phyloP scores from a whole-genome alignment of 768 basidiomycete species.

The Collybia mongolica region DNA sequence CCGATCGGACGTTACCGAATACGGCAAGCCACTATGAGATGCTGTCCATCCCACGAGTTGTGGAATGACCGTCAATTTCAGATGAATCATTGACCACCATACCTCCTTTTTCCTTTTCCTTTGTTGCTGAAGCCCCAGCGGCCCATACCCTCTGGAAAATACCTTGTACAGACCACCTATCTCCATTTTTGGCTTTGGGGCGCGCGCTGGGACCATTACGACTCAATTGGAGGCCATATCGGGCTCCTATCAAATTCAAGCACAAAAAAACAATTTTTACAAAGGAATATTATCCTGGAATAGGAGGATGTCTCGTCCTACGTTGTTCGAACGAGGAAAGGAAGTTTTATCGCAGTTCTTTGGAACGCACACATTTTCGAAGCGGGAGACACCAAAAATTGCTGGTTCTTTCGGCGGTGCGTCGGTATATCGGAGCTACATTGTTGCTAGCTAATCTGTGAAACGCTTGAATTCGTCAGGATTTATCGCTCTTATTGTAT shows the following conservation, averaged over 20 bases:
- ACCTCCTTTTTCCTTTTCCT: too few species aligned
- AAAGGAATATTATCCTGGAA: background rate
- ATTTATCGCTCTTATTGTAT: slow-evolving; percentile 62
- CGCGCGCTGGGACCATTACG: background rate
- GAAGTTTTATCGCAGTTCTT: background rate
- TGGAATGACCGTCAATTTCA: too few species aligned
- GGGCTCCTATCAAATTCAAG: slow-evolving; percentile 1
- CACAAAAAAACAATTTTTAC: background rate
- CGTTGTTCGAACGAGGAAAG: slow-evolving; percentile 1
- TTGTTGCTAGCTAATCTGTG: too few species aligned
- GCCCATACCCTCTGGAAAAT: background rate
- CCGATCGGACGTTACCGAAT: too few species aligned
- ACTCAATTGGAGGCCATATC: background rate
- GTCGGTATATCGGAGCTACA: slow-evolving; percentile 7
- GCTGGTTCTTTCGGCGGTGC: slow-evolving; percentile 49
- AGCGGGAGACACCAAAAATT: slow-evolving; percentile 44
- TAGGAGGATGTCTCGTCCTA: slow-evolving; percentile 1
- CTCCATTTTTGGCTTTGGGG: background rate
- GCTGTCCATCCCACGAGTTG: too few species aligned
- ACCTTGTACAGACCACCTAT: background rate
- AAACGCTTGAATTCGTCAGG: slow-evolving; percentile 26
- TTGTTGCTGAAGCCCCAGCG: background rate
- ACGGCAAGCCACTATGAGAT: too few species aligned
- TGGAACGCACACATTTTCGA: slow-evolving; percentile 8
- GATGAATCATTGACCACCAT: too few species aligned